Evolutionary conservation across 345 rosid species (phyloP).

Genomic region (Nasturtium officinale): DNA sequence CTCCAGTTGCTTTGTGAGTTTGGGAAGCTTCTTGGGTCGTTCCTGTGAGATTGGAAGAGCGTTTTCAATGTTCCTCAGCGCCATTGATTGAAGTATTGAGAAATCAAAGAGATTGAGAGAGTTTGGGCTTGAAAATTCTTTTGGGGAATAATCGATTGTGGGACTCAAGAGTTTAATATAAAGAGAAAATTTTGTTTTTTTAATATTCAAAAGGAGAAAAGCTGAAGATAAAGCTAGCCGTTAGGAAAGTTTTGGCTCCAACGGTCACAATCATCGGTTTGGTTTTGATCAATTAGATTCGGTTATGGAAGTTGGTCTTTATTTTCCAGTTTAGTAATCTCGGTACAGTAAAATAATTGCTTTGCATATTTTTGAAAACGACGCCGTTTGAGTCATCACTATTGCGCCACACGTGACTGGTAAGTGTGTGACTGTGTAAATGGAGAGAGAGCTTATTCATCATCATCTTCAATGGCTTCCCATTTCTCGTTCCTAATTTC

Average conservation of each 20-base stretch:
- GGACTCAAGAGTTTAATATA: conserved; percentile 26
- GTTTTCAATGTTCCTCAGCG: conserved; percentile 80
- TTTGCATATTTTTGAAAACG: too few species aligned
- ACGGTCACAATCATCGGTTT: conserved; percentile 40
- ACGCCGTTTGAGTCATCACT: neutral
- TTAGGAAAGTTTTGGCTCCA: conserved; percentile 29
- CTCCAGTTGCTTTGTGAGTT: conserved; percentile 50
- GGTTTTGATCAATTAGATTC: conserved; percentile 13
- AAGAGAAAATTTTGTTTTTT: neutral
- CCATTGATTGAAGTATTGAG: conserved; percentile 50
- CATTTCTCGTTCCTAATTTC: conserved; percentile 5
- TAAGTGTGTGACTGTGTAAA: neutral
- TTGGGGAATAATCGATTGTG: conserved; percentile 3
- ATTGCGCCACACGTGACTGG: conserved; percentile 8
- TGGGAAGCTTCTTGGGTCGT: conserved; percentile 69
- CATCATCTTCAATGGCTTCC: conserved; percentile 24
- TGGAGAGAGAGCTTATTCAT: neutral
- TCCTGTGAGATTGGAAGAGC: conserved; percentile 65
- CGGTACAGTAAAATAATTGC: neutral
- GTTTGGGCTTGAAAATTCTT: neutral
- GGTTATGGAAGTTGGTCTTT: neutral
- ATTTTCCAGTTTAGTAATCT: neutral
- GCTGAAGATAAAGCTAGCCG: conserved; percentile 36
- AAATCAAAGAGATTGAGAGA: conserved; percentile 16
- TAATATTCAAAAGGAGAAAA: neutral